Conservation (phyloP, 805 yeast species). For the Alloascoidea hylecoeti region DNA sequence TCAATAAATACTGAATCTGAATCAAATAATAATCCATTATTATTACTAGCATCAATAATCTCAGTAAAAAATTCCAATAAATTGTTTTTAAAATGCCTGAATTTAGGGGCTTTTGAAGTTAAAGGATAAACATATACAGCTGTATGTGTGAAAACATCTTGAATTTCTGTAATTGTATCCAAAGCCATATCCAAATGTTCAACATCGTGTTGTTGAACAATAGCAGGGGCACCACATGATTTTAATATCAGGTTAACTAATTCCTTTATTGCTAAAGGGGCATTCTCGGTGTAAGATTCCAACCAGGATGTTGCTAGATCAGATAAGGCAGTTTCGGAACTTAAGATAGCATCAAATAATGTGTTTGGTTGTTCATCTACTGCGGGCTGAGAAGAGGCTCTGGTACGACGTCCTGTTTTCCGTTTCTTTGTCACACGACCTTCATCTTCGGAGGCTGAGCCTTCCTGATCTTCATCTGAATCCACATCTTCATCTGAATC, state of each 20-base stretch:
- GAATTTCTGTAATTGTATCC: constrained; percentile 63
- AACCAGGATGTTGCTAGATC: constrained; percentile 47
- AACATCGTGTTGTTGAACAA: constrained; percentile 65
- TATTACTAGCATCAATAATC: neutral
- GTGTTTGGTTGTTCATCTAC: constrained; percentile 14
- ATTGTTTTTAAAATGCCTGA: constrained; percentile 32
- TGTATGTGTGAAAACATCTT: constrained; percentile 45
- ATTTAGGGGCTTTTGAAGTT: constrained; percentile 30
- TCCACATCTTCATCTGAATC: constrained; percentile 10
- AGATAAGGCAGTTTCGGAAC: constrained; percentile 30
- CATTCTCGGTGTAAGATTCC: constrained; percentile 29
- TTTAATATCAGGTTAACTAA: constrained; percentile 58
- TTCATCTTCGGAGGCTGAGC: constrained; percentile 11
- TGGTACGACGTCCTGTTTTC: constrained; percentile 4
- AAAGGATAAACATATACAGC: constrained; percentile 59
- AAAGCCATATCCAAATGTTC: constrained; percentile 52
- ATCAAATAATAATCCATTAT: constrained; percentile 38
- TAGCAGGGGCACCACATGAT: constrained; percentile 56
- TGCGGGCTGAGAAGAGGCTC: constrained; percentile 6
- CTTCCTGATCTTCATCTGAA: constrained; percentile 12
- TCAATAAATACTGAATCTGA: constrained; percentile 25
- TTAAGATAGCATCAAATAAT: constrained; percentile 35
- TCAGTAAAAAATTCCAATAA: constrained; percentile 43
- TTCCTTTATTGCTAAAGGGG: constrained; percentile 37
- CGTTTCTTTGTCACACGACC: constrained; percentile 6